Evolutionary conservation across 2,329 filamentous ascomycete species (phyloP).

Genomic region (Trichoderma breve): DNA sequence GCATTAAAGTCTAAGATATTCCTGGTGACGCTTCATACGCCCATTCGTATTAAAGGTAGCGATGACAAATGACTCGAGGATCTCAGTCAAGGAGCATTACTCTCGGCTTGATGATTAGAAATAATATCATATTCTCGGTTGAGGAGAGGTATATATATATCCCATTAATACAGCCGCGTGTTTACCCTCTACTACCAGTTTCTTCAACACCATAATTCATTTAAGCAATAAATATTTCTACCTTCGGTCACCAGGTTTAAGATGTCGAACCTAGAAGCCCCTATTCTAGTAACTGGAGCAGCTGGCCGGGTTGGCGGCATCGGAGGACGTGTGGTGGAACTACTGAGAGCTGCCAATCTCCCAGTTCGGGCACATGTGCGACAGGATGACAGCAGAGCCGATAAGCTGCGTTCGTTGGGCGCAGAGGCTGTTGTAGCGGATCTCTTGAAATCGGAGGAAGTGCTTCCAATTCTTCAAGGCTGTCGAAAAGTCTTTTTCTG

Average conservation of each 20-base stretch:
- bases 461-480: background rate
- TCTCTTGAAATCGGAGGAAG: background rate
- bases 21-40: background rate
- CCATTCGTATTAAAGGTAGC: background rate
- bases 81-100: background rate
- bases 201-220: background rate
- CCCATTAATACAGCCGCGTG: too few species aligned
- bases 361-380: background rate
- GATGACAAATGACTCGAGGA: background rate
- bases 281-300: background rate
- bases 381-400: background rate
- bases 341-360: background rate
- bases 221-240: background rate
- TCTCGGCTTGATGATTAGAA: background rate
- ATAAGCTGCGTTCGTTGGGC: background rate
- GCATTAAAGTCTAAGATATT: background rate
- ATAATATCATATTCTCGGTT: background rate
- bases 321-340: background rate
- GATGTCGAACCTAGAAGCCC: background rate
- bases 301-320: background rate
- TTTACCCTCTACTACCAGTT: background rate
- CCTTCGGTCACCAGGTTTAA: accelerated
- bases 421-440: background rate
- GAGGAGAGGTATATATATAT: background rate
- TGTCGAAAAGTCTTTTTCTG: background rate